These are phyloP conservation scores for Mrakia gelida DNA, from an alignment of 768 basidiomycete genomes.

Conservation along the genomic window DNA sequence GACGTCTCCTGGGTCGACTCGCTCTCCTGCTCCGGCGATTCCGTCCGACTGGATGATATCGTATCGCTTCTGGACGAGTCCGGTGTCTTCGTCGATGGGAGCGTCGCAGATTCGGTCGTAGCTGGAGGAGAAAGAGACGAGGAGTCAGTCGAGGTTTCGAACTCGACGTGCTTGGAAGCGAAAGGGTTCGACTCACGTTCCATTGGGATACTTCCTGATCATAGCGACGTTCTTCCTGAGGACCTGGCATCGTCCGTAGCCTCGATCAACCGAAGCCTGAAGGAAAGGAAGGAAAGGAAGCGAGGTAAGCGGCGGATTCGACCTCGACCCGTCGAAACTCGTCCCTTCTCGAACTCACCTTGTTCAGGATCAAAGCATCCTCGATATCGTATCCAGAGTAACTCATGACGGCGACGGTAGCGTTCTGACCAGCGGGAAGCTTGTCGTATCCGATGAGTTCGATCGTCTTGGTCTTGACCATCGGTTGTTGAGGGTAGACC, in stretches of 20 bases:
- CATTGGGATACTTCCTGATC: slow-evolving; percentile 93
- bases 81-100: slow-evolving; percentile 69
- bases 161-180: not conserved
- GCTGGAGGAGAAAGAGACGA: slow-evolving; percentile 46
- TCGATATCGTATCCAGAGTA: slow-evolving; percentile 99
- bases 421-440: slow-evolving; percentile 96
- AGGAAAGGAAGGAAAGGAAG: not conserved
- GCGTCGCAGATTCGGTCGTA: slow-evolving; percentile 94
- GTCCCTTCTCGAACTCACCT: slow-evolving; percentile 49
- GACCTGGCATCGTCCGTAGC: slow-evolving; percentile 96
- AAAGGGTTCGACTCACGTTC: slow-evolving; percentile 63
- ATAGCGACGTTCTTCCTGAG: slow-evolving; percentile 91
- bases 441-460: slow-evolving; percentile 95
- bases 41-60: slow-evolving; percentile 90
- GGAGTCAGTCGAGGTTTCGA: too few relatives aligned
- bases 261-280: slow-evolving; percentile 90
- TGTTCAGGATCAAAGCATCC: slow-evolving; percentile 94
- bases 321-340: not conserved
- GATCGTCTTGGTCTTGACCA: slow-evolving; percentile 99
- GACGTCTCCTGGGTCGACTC: slow-evolving; percentile 85
- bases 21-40: slow-evolving; percentile 88
- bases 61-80: slow-evolving; percentile 73
- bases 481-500: slow-evolving; percentile 97
- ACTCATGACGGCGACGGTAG: slow-evolving; percentile 97
- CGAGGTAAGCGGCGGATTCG: not conserved